Evolutionary conservation across 2,329 filamentous ascomycete genomes (phyloP).

Genomic region (Macroventuria anomochaeta): DNA sequence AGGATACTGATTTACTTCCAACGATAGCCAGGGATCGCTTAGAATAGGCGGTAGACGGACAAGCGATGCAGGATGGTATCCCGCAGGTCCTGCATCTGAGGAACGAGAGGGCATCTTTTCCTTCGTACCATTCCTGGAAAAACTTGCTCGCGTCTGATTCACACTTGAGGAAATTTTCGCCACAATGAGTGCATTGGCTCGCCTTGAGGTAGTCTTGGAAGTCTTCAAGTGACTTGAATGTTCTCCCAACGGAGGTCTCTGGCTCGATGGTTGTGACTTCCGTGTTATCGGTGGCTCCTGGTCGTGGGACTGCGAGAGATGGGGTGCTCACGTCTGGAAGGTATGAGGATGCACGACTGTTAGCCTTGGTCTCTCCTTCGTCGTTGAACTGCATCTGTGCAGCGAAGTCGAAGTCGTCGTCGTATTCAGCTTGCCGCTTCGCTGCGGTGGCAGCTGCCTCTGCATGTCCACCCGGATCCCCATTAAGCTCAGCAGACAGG

Average conservation of each 20-base stretch:
- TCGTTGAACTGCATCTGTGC: background rate
- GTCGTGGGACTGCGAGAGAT: background rate
- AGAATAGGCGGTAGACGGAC: conserved; percentile 11
- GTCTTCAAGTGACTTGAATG: conserved; percentile 12
- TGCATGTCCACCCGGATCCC: background rate
- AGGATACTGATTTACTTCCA: conserved; percentile 25
- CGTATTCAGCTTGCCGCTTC: background rate
- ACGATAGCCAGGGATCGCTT: conserved; percentile 7
- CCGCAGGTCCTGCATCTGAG: conserved; percentile 29
- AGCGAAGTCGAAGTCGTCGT: conserved; percentile 12
- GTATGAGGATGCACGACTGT: background rate
- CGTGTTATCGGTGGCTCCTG: background rate
- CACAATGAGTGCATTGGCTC: conserved; percentile 22
- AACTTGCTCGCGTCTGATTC: conserved; percentile 18
- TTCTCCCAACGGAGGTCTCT: conserved; percentile 4
- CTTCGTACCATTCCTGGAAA: conserved; percentile 26
- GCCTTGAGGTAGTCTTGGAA: conserved; percentile 21
- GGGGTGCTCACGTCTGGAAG: background rate
- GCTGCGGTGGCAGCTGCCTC: conserved; percentile 3
- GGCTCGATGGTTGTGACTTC: conserved; percentile 2
- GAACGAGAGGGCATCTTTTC: conserved; percentile 11
- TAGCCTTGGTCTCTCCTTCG: too few relatives aligned
- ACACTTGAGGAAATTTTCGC: conserved; percentile 12
- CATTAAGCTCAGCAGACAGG: conserved; percentile 17
- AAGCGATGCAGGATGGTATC: conserved; percentile 26